phyloP scores from a whole-genome alignment of 805 yeast genomes.

The Cyberlindnera euphorbiae region DNA sequence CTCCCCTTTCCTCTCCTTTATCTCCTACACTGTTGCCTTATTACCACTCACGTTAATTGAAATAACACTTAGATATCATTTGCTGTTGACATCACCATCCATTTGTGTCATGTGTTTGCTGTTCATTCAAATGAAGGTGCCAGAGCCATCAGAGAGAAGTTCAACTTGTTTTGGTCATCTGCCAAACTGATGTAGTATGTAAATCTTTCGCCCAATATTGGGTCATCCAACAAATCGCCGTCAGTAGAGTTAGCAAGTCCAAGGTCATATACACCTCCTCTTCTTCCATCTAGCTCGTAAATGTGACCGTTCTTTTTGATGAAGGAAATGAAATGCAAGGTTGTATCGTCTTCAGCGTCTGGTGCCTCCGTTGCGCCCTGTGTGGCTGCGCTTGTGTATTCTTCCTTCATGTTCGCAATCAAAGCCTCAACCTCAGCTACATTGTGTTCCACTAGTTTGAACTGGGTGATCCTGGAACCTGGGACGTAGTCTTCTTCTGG shows the following conservation, averaged over 20 bases:
- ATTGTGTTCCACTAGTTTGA: constrained; percentile 15
- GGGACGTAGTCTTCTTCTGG: constrained; percentile 24
- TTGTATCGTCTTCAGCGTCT: constrained; percentile 44
- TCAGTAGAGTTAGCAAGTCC: constrained; percentile 32
- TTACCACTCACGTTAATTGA: too few species aligned
- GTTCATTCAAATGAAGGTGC: constrained; percentile 45
- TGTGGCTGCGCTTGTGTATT: constrained; percentile 37
- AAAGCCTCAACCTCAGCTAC: constrained; percentile 28
- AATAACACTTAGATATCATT: too few species aligned
- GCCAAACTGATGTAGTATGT: constrained; percentile 62
- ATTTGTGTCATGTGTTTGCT: too few species aligned
- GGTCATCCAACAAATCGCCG: constrained; percentile 49
- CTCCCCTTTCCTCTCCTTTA: background rate
- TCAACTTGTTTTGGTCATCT: constrained; percentile 51
- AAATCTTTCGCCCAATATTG: constrained; percentile 48
- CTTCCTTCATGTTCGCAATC: constrained; percentile 42
- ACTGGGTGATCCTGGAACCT: constrained; percentile 14
- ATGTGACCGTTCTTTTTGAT: constrained; percentile 54
- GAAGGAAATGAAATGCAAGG: constrained; percentile 76
- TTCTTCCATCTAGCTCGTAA: constrained; percentile 87
- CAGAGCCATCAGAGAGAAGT: constrained; percentile 75
- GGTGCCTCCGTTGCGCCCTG: constrained; percentile 58
- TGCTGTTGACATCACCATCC: too few species aligned
- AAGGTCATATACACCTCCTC: constrained; percentile 67
- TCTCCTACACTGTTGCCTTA: too few species aligned